These are phyloP conservation scores for Pyrenophora seminiperda DNA, from an alignment of 2,329 filamentous ascomycete genomes.

Conservation along the genomic window DNA sequence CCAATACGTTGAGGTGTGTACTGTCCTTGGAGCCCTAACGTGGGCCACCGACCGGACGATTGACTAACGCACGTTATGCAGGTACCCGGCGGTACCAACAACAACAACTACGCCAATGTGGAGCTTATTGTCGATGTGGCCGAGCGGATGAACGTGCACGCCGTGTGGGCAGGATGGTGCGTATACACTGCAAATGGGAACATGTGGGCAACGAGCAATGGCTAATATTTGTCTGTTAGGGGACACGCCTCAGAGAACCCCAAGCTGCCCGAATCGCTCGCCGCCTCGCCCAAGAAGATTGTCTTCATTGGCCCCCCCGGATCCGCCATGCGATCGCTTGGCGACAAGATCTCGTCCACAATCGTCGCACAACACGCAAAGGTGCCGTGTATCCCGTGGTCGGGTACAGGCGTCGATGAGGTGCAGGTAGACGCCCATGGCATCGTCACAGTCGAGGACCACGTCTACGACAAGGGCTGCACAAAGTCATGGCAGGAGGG, in stretches of 20 bases:
- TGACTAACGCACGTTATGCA: conserved; percentile 41
- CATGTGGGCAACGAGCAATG: not conserved
- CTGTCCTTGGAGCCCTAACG: conserved; percentile 1
- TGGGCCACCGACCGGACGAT: not conserved
- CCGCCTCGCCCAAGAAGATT: conserved; percentile 96
- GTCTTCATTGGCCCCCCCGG: conserved; percentile 98
- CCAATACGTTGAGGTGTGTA: conserved; percentile 85
- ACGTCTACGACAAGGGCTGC: conserved; percentile 88
- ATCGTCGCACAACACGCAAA: conserved; percentile 97
- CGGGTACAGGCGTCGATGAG: conserved; percentile 84
- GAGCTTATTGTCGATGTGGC: conserved; percentile 98
- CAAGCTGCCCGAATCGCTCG: conserved; percentile 92
- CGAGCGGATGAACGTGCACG: conserved; percentile 97
- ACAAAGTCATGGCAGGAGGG: conserved; percentile 89
- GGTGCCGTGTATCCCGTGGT: conserved; percentile 99
- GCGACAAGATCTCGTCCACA: conserved; percentile 99
- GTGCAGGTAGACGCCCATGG: conserved; percentile 79
- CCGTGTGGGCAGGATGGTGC: conserved; percentile 98
- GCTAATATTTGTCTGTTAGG: conserved; percentile 32
- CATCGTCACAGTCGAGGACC: conserved; percentile 89
- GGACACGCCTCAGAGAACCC: conserved; percentile 99
- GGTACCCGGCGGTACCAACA: conserved; percentile 97
- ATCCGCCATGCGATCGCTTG: conserved; percentile 97
- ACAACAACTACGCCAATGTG: conserved; percentile 99
- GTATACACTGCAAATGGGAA: conserved; percentile 35